Evolutionary conservation across 1,139 yeast genomes (phyloP).

Genomic region (Saccharomyces hybrid): DNA sequence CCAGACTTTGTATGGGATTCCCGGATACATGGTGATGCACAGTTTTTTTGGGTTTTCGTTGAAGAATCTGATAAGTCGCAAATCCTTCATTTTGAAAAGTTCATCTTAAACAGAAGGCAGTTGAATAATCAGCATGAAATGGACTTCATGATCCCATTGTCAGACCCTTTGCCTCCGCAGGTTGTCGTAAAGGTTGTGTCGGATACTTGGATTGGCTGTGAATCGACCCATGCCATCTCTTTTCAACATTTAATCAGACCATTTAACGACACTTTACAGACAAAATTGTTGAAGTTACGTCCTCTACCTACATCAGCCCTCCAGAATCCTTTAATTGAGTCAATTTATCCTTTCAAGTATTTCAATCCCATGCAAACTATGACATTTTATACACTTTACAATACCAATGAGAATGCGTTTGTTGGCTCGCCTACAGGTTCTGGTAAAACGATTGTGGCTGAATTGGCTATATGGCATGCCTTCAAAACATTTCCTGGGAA

Average conservation of each 20-base stretch:
- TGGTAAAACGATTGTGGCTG: constrained; percentile 96
- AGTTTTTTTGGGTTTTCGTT: constrained; percentile 86
- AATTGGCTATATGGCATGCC: constrained; percentile 95
- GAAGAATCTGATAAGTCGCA: constrained; percentile 74
- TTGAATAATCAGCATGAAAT: constrained; percentile 56
- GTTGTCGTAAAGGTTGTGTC: constrained; percentile 71
- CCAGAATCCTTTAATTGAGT: constrained; percentile 59
- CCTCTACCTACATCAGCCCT: constrained; percentile 84
- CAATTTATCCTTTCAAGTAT: constrained; percentile 72
- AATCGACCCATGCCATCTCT: constrained; percentile 67
- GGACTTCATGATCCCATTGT: constrained; percentile 87
- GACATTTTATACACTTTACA: constrained; percentile 86
- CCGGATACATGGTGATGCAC: constrained; percentile 72
- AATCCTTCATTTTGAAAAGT: constrained; percentile 75
- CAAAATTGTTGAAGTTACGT: constrained; percentile 69
- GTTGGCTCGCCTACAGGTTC: constrained; percentile 99
- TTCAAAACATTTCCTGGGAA: constrained; percentile 72
- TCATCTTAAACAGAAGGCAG: constrained; percentile 57
- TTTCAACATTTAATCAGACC: constrained; percentile 90
- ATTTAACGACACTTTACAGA: constrained; percentile 75
- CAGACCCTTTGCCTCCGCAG: constrained; percentile 86
- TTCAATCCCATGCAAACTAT: constrained; percentile 99
- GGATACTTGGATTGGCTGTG: constrained; percentile 88
- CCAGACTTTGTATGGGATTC: constrained; percentile 86
- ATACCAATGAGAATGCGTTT: constrained; percentile 70